These are phyloP conservation scores for Podila epicladia DNA, from an alignment of 192 early-diverging fungal genomes.

Conservation along the genomic window DNA sequence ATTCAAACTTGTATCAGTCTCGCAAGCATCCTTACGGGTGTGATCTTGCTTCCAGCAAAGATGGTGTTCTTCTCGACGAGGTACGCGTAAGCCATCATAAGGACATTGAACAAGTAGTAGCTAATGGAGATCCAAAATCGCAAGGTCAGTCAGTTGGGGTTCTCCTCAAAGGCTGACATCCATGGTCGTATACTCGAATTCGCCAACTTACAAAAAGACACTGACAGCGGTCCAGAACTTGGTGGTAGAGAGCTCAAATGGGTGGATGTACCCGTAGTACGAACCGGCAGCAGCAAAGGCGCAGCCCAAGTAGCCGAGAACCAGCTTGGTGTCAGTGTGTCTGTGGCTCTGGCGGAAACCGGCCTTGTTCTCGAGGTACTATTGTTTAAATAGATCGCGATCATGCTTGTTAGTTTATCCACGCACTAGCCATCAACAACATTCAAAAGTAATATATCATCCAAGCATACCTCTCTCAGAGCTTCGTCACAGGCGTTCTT, in stretches of 20 bases:
- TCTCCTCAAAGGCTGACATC: background rate
- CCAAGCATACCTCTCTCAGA: conserved; percentile 57
- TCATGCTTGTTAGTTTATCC: background rate
- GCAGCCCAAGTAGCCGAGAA: conserved; percentile 82
- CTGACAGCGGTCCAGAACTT: conserved; percentile 69
- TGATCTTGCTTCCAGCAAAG: conserved; percentile 70
- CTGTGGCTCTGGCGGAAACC: conserved; percentile 77
- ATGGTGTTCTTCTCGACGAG: conserved; percentile 73
- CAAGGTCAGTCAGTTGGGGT: background rate
- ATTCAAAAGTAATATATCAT: background rate
- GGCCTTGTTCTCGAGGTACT: conserved; percentile 57
- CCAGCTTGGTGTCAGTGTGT: conserved; percentile 84
- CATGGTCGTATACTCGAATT: background rate
- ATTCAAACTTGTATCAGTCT: background rate
- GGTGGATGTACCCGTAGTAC: conserved; percentile 73
- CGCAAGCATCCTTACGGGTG: conserved; percentile 12
- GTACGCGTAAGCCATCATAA: conserved; percentile 66
- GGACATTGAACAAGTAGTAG: conserved; percentile 56
- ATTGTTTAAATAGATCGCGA: background rate
- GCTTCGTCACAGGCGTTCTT: conserved; percentile 75
- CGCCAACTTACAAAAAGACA: conserved; percentile 59
- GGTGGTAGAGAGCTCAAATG: conserved; percentile 63
- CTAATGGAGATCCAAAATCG: conserved; percentile 7
- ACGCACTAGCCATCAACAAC: too few species aligned
- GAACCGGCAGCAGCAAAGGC: conserved; percentile 77